Conservation (phyloP, 2,329 filamentous ascomycete genomes). For the Bimuria novae-zelandiae region DNA sequence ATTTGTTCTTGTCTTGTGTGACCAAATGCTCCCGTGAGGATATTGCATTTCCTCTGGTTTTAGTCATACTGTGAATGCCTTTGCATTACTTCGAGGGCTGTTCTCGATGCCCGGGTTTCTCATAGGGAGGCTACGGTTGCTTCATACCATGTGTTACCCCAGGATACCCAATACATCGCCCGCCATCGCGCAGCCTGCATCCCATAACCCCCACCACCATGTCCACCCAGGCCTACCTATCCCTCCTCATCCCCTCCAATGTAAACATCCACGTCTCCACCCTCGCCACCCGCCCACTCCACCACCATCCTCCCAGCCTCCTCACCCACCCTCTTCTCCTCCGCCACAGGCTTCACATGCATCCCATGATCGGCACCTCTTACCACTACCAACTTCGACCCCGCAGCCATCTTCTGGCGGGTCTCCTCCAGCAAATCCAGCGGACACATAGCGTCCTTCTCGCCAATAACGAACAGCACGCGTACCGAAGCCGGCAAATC, state of each 20-base stretch:
- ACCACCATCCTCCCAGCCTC: conserved; percentile 42
- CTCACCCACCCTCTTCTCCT: conserved; percentile 34
- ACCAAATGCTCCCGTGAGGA: background rate
- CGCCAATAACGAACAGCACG: conserved; percentile 49
- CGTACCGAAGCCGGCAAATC: conserved; percentile 33
- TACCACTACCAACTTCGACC: conserved; percentile 44
- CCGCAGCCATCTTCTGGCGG: conserved; percentile 45
- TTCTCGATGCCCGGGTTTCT: no score
- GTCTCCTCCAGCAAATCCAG: conserved; percentile 28
- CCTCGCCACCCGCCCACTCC: conserved; percentile 33
- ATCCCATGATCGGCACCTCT: conserved; percentile 49
- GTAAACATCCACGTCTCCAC: conserved; percentile 8
- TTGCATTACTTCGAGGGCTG: no score
- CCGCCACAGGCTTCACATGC: conserved; percentile 36
- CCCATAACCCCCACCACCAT: no score
- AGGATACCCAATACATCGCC: conserved; percentile 1
- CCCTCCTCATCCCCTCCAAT: conserved; percentile 3
- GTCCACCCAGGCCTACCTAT: background rate
- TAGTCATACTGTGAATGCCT: no score
- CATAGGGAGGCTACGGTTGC: background rate
- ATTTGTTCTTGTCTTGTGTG: background rate
- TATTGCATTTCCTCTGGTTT: background rate
- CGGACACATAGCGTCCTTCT: conserved; percentile 31
- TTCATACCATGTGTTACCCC: background rate
- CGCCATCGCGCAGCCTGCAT: background rate